Percentiles rank a stretch among this genome's conserved stretches.
Conservation (phyloP, 345 rosid species). For the Rhizophora mangle region DNA sequence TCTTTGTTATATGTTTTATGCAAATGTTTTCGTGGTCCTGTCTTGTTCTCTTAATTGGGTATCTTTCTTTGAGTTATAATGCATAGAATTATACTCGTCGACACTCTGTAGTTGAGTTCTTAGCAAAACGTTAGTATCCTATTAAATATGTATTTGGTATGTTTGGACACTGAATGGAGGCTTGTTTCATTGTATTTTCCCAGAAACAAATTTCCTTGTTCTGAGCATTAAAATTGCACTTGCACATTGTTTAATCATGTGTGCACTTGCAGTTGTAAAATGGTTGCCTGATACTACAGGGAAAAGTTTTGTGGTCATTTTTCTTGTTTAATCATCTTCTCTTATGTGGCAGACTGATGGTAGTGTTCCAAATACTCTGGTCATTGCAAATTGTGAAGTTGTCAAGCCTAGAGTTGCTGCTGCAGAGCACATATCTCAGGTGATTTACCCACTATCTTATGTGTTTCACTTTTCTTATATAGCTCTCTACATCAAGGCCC, state of each 20-base stretch:
- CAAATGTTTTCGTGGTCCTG: too few species aligned
- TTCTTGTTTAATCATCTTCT: slow-evolving; percentile 11
- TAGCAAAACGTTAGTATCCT: neutral
- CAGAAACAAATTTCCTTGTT: neutral
- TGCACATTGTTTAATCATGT: too few species aligned
- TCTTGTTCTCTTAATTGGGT: neutral
- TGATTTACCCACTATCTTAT: slow-evolving; percentile 13
- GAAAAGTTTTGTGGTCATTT: neutral
- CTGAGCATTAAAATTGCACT: neutral
- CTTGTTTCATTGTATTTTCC: neutral
- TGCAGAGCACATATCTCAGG: slow-evolving; percentile 81
- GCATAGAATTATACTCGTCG: too few species aligned
- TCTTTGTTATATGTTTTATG: neutral
- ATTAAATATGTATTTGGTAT: too few species aligned
- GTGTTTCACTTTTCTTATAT: neutral
- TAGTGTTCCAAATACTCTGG: slow-evolving; percentile 87
- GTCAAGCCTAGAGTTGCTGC: slow-evolving; percentile 84
- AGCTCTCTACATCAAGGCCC: neutral
- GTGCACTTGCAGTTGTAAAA: neutral
- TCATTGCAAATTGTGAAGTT: slow-evolving; percentile 80
- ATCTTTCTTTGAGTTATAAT: neutral
- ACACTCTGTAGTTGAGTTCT: neutral
- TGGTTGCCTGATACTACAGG: neutral
- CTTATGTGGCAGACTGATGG: slow-evolving; percentile 67
- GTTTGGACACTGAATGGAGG: neutral